Evolutionary conservation across 768 basidiomycete species (phyloP), one percentile per base, ranked within the genome.

Genomic region (Xerocomus spinulosus): DNA sequence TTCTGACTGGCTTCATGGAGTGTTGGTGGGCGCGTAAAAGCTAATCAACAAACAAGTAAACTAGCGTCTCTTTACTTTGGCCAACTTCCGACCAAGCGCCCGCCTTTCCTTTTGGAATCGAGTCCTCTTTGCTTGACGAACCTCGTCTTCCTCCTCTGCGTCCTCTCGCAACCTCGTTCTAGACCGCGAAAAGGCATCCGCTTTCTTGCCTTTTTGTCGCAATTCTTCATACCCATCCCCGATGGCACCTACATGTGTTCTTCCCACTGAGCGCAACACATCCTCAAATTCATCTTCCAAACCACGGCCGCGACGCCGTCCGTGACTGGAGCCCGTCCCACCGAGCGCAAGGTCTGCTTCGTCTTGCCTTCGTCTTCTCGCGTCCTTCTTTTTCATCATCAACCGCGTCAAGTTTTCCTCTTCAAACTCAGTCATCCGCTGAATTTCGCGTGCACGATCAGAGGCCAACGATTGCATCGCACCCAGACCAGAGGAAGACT

Each of bases 391-490:
- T 63, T 85, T 88, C 80, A 93, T 85, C 50, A 94, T 75, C 44
- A 97, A 59, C 37, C 95, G 83, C 30, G 87, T 89, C 70, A 97
- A 91, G 67, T 95, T 93, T 38, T 91, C 91, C 64, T 95, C 92
- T 70, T 98, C 95, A 65, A 90, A 98, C 52, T 91, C 84, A 42
- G 79, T 81, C 68, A 96, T 80, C 6, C 82, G 79, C 55, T 82
- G 79, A 46, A 97, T 75, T 59, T 93, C 86, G 15, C 82, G 78
- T 9, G 88, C 89, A 18, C 92, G 85, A 21, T 77, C 77, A 10
- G 77, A 75, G 9, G 71, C 64, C 12, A 83, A 65, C 4, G 80
- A 67, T 6, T 83, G 79, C 23, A 77, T 75, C 15, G 75, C 72
- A 12, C 88, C 85, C 8, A 92, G 69, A 10, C 89, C 89, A 12